Evolutionary conservation across 2,329 filamentous ascomycete species (phyloP).

Genomic region (Fusarium irregulare): DNA sequence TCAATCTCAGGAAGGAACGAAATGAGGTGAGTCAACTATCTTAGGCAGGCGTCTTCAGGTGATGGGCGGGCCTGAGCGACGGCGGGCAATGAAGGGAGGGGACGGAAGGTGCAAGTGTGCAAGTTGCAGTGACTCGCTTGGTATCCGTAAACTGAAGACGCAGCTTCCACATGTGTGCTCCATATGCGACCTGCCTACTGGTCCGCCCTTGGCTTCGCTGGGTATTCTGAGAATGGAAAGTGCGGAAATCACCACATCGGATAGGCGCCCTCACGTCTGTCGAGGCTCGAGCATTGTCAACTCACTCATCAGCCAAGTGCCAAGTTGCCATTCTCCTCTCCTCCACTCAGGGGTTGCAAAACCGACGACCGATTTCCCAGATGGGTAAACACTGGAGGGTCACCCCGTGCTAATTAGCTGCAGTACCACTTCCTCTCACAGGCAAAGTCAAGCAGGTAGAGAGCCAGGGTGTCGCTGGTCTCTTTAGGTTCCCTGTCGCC

Average conservation of each 20-base stretch:
- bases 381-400: constrained; percentile 16
- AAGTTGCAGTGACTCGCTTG: constrained; percentile 11
- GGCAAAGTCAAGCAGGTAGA: constrained; percentile 5
- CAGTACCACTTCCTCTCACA: neutral
- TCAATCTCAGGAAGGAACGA: neutral
- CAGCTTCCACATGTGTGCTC: neutral
- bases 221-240: constrained; percentile 2
- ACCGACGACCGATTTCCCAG: constrained; percentile 19
- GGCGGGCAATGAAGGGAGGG: neutral
- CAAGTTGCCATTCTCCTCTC: constrained; percentile 19
- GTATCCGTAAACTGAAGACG: neutral
- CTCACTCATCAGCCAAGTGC: constrained; percentile 24
- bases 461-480: neutral
- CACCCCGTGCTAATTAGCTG: constrained; percentile 11
- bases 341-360: constrained; percentile 32
- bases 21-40: constrained; percentile 3
- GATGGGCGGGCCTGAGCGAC: neutral
- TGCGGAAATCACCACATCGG: constrained; percentile 13
- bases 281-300: neutral
- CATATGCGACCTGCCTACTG: neutral
- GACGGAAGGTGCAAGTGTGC: neutral
- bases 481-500: constrained; percentile 1
- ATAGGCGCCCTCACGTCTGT: constrained; percentile 11
- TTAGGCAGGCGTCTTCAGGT: neutral
- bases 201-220: constrained; percentile 9